Evolutionary conservation across 2,329 filamentous ascomycete genomes (phyloP).

Genomic region (Fonsecaea monophora): DNA sequence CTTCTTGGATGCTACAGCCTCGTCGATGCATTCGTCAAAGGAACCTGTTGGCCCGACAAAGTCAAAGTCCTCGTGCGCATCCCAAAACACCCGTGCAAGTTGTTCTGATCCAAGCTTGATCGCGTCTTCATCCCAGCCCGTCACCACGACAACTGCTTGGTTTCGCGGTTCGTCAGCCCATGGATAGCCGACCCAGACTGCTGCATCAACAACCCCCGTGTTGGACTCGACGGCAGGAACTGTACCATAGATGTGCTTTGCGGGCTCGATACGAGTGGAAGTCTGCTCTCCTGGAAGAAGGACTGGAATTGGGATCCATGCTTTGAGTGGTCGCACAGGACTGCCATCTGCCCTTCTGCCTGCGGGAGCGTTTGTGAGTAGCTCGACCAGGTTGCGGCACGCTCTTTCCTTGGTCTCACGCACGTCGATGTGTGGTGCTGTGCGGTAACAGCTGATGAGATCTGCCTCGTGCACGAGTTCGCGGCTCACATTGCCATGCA

Average conservation of each 20-base stretch:
- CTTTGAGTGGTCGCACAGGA: constrained; percentile 1
- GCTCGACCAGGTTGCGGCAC: constrained; percentile 17
- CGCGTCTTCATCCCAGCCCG: constrained; percentile 1
- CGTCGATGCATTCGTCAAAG: constrained; percentile 12
- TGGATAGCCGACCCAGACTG: constrained; percentile 19
- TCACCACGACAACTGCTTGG: constrained; percentile 14
- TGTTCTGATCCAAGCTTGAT: constrained; percentile 5
- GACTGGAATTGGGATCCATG: constrained; percentile 14
- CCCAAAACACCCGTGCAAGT: constrained; percentile 11
- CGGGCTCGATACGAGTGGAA: constrained; percentile 14
- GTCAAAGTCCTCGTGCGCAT: constrained; percentile 13
- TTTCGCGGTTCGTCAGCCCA: constrained; percentile 22
- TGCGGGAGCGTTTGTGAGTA: neutral
- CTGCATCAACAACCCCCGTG: constrained; percentile 7
- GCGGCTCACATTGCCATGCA: constrained; percentile 22
- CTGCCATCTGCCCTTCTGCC: neutral
- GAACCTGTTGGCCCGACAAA: constrained; percentile 16
- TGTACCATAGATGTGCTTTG: constrained; percentile 13
- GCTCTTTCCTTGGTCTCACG: constrained; percentile 14
- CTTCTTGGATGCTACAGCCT: constrained; percentile 11
- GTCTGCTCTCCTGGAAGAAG: constrained; percentile 21
- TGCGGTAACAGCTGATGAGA: constrained; percentile 18
- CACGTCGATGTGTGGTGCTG: constrained; percentile 16
- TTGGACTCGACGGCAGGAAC: neutral
- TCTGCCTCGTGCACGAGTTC: constrained; percentile 16